These are phyloP conservation scores for Didymella pinodella DNA, from an alignment of 2,329 filamentous ascomycete genomes.

Conservation along the genomic window DNA sequence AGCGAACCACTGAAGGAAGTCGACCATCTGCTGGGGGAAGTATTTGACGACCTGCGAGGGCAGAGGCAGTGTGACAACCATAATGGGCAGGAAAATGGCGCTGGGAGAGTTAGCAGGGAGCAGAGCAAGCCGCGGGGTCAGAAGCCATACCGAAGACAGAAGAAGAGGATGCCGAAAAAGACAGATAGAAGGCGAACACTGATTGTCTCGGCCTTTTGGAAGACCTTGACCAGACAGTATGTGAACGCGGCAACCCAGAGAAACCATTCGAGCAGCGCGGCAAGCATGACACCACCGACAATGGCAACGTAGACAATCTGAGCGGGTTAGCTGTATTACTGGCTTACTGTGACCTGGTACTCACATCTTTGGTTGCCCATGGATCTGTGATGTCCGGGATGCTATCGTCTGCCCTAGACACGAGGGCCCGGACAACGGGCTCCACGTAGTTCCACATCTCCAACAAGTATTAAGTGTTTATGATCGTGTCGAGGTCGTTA, in stretches of 20 bases:
- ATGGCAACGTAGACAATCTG: constrained; percentile 88
- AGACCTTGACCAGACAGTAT: constrained; percentile 90
- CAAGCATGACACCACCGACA: constrained; percentile 80
- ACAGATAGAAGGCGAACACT: constrained; percentile 81
- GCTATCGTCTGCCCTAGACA: constrained; percentile 39
- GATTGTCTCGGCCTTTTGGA: constrained; percentile 87
- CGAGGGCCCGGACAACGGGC: constrained; percentile 33
- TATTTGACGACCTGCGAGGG: constrained; percentile 74
- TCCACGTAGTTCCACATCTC: constrained; percentile 39
- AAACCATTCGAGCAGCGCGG: constrained; percentile 90
- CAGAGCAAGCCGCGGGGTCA: background rate
- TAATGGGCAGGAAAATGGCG: constrained; percentile 86
- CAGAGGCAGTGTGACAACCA: constrained; percentile 90
- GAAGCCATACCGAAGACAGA: constrained; percentile 70
- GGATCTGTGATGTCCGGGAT: constrained; percentile 47
- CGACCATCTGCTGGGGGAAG: constrained; percentile 75
- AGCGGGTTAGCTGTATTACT: constrained; percentile 24
- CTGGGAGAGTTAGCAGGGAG: constrained; percentile 56
- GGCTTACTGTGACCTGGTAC: constrained; percentile 22
- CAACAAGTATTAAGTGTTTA: constrained; percentile 29
- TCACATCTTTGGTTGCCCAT: constrained; percentile 53
- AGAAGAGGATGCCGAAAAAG: constrained; percentile 76
- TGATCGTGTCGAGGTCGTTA: constrained; percentile 28
- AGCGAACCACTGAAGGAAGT: constrained; percentile 87
- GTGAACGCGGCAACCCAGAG: constrained; percentile 93